Percentiles rank a stretch among this genome's conserved stretches.
Conservation (phyloP, 2,329 filamentous ascomycete species). For the Colletotrichum sp. region DNA sequence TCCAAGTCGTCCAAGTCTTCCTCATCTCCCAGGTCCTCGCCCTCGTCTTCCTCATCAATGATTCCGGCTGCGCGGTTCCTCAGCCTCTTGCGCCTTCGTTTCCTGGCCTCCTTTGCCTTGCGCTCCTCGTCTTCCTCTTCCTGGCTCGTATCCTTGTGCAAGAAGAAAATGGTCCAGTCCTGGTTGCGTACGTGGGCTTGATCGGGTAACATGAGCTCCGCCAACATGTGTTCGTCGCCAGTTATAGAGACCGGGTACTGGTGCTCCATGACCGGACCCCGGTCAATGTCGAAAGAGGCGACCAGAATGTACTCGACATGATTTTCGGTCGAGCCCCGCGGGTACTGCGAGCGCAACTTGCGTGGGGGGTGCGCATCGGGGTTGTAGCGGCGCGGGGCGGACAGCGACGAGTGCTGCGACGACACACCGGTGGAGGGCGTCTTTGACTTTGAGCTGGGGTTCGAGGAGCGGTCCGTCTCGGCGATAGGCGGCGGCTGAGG, state of each 20-base stretch:
- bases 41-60: slow-evolving; percentile 53
- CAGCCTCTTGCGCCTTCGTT: slow-evolving; percentile 54
- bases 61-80: slow-evolving; percentile 57
- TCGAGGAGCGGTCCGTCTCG: slow-evolving; percentile 61
- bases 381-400: slow-evolving; percentile 55
- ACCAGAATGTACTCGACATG: slow-evolving; percentile 99
- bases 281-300: slow-evolving; percentile 95
- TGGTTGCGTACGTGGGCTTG: slow-evolving; percentile 94
- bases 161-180: slow-evolving; percentile 99
- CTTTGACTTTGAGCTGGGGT: slow-evolving; percentile 65
- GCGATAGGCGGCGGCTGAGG: slow-evolving; percentile 53
- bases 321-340: slow-evolving; percentile 76
- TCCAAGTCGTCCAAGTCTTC: slow-evolving; percentile 47
- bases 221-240: slow-evolving; percentile 96
- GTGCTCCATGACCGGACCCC: slow-evolving; percentile 97
- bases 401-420: slow-evolving; percentile 66
- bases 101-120: slow-evolving; percentile 59
- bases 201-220: slow-evolving; percentile 97
- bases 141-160: slow-evolving; percentile 91
- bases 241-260: slow-evolving; percentile 95
- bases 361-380: slow-evolving; percentile 55
- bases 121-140: slow-evolving; percentile 80
- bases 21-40: slow-evolving; percentile 51
- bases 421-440: slow-evolving; percentile 62
- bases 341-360: slow-evolving; percentile 76